Evolutionary conservation across 768 basidiomycete genomes (phyloP).

Genomic region (Tremella mesenterica): DNA sequence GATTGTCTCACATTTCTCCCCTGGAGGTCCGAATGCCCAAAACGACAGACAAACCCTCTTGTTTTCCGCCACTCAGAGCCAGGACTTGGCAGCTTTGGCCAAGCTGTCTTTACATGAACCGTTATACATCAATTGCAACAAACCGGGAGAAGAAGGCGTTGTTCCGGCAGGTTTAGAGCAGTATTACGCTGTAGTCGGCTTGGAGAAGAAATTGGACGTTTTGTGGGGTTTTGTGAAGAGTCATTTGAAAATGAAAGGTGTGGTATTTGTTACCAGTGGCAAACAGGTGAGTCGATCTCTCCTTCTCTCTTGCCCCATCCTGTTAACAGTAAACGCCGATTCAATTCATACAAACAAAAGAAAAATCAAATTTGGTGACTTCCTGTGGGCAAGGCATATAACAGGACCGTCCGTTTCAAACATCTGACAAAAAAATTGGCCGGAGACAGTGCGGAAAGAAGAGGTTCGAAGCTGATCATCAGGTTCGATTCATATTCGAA

Average conservation of each 20-base stretch:
- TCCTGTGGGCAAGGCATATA: too few relatives aligned
- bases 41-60: conserved; percentile 47
- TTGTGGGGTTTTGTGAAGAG: conserved; percentile 93
- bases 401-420: too few relatives aligned
- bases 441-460: too few relatives aligned
- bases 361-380: too few relatives aligned
- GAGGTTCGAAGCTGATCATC: not conserved
- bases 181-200: conserved; percentile 70
- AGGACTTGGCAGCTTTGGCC: conserved; percentile 58
- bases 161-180: conserved; percentile 78
- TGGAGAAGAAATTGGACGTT: conserved; percentile 81
- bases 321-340: too few relatives aligned
- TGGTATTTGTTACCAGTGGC: conserved; percentile 89
- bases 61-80: conserved; percentile 59
- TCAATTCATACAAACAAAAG: too few relatives aligned
- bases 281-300: conserved; percentile 58
- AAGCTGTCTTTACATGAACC: conserved; percentile 81
- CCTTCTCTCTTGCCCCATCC: not conserved
- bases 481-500: conserved; percentile 86
- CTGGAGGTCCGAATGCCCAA: not conserved
- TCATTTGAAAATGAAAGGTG: conserved; percentile 78
- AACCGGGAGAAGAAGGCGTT: conserved; percentile 38
- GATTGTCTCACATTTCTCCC: conserved; percentile 25
- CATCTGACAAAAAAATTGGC: too few relatives aligned
- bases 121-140: conserved; percentile 56